These are phyloP conservation scores for Perilla frutescens DNA, from an alignment of 257 asterid genomes.

Conservation along the genomic window DNA sequence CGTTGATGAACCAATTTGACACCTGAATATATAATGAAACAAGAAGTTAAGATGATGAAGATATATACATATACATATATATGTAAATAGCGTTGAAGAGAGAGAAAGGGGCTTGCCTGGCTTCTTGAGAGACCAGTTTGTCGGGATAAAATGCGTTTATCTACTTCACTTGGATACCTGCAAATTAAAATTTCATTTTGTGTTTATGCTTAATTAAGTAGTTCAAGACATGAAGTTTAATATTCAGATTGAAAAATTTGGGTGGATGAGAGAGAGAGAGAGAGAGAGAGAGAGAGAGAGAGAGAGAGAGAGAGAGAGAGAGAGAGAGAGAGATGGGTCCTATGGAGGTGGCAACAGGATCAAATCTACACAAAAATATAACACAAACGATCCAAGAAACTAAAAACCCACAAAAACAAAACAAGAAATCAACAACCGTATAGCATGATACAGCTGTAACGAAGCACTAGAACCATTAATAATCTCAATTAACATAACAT, in stretches of 20 bases:
- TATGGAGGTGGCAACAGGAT: conserved; percentile 39
- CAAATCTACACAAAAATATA: conserved; percentile 41
- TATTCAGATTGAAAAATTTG: background rate
- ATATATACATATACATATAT: background rate
- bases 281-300: background rate
- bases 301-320: conserved; percentile 1
- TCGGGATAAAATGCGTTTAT: conserved; percentile 93
- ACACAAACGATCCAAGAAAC: background rate
- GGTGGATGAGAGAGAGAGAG: background rate
- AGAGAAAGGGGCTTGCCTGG: conserved; percentile 75
- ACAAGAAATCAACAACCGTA: conserved; percentile 1
- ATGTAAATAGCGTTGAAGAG: background rate
- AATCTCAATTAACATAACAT: conserved; percentile 12
- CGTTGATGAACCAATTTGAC: conserved; percentile 95
- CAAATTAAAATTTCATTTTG: conserved; percentile 3
- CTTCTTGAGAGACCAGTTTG: conserved; percentile 98
- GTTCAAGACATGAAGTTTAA: background rate
- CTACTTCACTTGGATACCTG: conserved; percentile 98
- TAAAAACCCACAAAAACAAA: conserved; percentile 7
- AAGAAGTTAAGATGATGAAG: background rate
- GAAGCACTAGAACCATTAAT: background rate
- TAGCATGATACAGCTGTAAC: conserved; percentile 16
- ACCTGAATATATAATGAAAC: conserved; percentile 51
- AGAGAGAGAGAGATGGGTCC: conserved; percentile 36
- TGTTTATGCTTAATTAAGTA: conserved; percentile 11